Evolutionary conservation across 2,329 filamentous ascomycete species (phyloP), one percentile per base, ranked within the genome.

Genomic region (Xylaria hypoxylon): DNA sequence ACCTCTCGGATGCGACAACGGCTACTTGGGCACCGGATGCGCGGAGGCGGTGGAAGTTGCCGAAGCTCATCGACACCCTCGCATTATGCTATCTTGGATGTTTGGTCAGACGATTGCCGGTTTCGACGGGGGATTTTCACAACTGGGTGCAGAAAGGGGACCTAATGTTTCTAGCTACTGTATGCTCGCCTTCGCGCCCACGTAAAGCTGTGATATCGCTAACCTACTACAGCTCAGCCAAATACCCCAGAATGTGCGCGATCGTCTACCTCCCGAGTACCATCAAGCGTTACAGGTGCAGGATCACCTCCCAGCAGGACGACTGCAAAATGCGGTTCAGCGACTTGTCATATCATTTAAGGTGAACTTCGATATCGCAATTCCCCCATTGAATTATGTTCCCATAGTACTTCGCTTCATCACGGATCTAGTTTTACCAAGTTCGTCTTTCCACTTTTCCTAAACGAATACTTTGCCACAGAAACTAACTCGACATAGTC

Each of bases 21-120:
- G 62, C 64, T 65, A 80, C 81, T 74, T 81, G 87, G 85, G 73
- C 71, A 13, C 74, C 82, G 15, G 79, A 83, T 62, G 74, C 79
- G 28, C 81, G 82, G 5, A 78, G 81, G 70, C 77, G 81, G 50
- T 86, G 87, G 82, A 81, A 84, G 53, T 73, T 87, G 72, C 94
- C 94, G 1, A 88, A 82, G 58, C 80, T 96, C 40, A 80, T 92
- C 47, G 94, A 97, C 71, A 91, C 90, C 0, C 79, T 98, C 59
- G 89, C 85, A 1, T 77, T 97, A 11, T 94, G 92, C 75, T 97
- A 97, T 79, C 79, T 97, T 38, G 94, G 89, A 1, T 89, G 89
- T 42, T 74, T 96, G 51, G 82, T 97, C 28, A 82, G 97, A 71
- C 88, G 91, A 62, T 83, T 96, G 62, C 93, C 94, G 0, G 84